Evolutionary conservation across 768 basidiomycete species (phyloP).

Genomic region (Daedalea quercina): DNA sequence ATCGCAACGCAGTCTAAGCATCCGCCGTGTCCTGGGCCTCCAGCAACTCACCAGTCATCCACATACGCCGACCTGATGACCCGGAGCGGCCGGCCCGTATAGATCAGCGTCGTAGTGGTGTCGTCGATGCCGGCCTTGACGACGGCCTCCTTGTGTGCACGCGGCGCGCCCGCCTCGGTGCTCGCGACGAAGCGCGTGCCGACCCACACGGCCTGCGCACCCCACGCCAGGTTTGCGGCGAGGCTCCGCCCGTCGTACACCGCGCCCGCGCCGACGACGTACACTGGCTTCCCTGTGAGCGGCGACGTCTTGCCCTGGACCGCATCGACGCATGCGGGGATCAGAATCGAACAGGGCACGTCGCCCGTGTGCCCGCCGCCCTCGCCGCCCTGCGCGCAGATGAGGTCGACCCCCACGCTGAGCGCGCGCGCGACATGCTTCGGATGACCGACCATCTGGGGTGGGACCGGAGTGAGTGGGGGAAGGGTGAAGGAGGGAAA

Average conservation of each 20-base stretch:
- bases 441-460: conserved; percentile 86
- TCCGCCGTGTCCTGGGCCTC: no score
- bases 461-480: neutral
- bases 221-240: conserved; percentile 84
- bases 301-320: conserved; percentile 73
- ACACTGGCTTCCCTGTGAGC: conserved; percentile 76
- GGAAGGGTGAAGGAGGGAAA: neutral
- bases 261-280: conserved; percentile 88
- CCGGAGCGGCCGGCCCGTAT: conserved; percentile 83
- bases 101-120: conserved; percentile 79
- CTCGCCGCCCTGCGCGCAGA: conserved; percentile 92
- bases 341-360: conserved; percentile 76
- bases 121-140: conserved; percentile 71
- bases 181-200: conserved; percentile 72
- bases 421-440: conserved; percentile 82
- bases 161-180: conserved; percentile 74
- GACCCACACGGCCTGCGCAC: conserved; percentile 80
- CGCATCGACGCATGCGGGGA: conserved; percentile 85
- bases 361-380: conserved; percentile 81
- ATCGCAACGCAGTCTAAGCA: no score
- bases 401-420: conserved; percentile 81
- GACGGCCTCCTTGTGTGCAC: conserved; percentile 77
- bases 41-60: conserved; percentile 69
- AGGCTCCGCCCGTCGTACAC: conserved; percentile 85
- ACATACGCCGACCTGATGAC: conserved; percentile 83